phyloP scores from a whole-genome alignment of 768 basidiomycete species.

The Trametes maxima region DNA sequence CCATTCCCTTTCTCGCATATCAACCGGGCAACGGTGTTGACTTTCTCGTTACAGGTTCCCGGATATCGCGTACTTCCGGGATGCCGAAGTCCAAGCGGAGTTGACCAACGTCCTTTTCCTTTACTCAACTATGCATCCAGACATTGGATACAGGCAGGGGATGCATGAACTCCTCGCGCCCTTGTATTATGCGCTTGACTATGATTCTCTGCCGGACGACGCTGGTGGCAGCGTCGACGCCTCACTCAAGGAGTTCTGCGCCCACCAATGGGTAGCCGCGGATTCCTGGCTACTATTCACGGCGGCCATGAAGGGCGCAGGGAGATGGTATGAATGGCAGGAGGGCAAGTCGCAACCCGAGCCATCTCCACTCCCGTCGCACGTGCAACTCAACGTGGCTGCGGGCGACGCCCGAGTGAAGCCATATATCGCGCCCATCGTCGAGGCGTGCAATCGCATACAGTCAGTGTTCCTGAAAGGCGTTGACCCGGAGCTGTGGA shows the following conservation, averaged over 20 bases:
- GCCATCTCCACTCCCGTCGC: conserved; percentile 45
- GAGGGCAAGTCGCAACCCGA: conserved; percentile 30
- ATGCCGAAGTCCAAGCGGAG: conserved; percentile 69
- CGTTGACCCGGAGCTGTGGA: conserved; percentile 80
- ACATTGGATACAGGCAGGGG: conserved; percentile 94
- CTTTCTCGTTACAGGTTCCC: conserved; percentile 71
- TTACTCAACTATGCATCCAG: conserved; percentile 74
- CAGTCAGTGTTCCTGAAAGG: conserved; percentile 72
- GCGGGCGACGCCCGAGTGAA: conserved; percentile 50
- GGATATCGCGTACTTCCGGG: conserved; percentile 91
- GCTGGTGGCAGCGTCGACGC: conserved; percentile 34
- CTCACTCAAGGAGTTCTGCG: conserved; percentile 61
- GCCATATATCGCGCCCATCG: conserved; percentile 82
- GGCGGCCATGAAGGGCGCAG: conserved; percentile 74
- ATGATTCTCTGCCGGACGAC: conserved; percentile 65
- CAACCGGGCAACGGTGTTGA: not conserved
- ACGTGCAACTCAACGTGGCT: conserved; percentile 48
- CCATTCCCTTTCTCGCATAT: not conserved
- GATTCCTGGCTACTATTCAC: conserved; percentile 88
- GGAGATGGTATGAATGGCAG: conserved; percentile 69
- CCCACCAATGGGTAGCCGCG: conserved; percentile 71
- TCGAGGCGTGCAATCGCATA: conserved; percentile 77
- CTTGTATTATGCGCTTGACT: conserved; percentile 79
- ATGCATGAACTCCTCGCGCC: conserved; percentile 98
- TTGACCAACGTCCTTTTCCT: conserved; percentile 89